These are phyloP conservation scores for Candida dubliniensis DNA, from an alignment of 1,139 yeast species.

Conservation along the genomic window DNA sequence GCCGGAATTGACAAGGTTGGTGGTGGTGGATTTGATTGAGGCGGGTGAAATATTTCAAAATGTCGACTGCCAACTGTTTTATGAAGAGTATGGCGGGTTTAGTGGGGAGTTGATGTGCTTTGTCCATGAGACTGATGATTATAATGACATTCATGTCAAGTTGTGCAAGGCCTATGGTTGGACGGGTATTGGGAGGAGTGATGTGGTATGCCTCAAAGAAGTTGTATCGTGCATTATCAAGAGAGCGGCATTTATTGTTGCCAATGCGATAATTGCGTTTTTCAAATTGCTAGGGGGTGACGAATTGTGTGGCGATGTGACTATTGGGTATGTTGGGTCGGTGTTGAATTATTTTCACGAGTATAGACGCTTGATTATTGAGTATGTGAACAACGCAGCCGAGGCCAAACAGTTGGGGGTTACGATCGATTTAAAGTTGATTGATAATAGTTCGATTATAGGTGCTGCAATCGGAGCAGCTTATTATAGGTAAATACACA, in stretches of 20 bases:
- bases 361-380: conserved; percentile 32
- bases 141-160: conserved; percentile 20
- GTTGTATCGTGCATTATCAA: conserved; percentile 31
- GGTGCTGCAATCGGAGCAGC: conserved; percentile 55
- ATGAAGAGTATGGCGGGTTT: conserved; percentile 36
- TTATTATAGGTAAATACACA: conserved; percentile 19
- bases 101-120: conserved; percentile 41
- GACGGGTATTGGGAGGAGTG: conserved; percentile 23
- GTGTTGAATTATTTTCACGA: conserved; percentile 38
- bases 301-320: conserved; percentile 20
- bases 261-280: conserved; percentile 36
- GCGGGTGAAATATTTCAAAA: conserved; percentile 32
- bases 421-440: conserved; percentile 37
- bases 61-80: conserved; percentile 9
- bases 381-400: conserved; percentile 31
- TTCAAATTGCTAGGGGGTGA: conserved; percentile 33
- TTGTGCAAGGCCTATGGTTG: conserved; percentile 26
- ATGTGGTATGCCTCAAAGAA: conserved; percentile 28
- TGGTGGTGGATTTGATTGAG: conserved; percentile 34
- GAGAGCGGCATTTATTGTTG: conserved; percentile 44
- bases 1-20: conserved; percentile 51
- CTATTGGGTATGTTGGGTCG: conserved; percentile 48
- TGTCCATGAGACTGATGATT: conserved; percentile 32
- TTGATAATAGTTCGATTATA: conserved; percentile 45
- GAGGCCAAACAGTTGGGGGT: conserved; percentile 28